Conservation (phyloP, 108 stramenopile genomes). For the Nitzschia sp. region DNA sequence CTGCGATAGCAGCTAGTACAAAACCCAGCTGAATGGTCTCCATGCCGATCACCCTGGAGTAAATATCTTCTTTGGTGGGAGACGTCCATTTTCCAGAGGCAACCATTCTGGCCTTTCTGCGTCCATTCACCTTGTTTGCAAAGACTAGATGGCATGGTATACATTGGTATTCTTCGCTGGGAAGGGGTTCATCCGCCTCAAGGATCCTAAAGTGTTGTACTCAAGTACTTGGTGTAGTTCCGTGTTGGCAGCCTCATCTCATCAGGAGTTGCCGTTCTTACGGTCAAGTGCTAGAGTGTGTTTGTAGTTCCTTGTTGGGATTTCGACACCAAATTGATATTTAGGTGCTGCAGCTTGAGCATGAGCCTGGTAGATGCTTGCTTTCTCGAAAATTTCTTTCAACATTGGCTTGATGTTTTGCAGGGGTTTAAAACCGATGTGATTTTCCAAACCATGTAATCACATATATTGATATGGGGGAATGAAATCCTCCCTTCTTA, state of each 20-base stretch:
- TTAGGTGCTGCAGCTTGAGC: neutral
- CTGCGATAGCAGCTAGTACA: conserved; percentile 36
- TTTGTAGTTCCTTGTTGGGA: conserved; percentile 21
- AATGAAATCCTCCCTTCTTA: neutral
- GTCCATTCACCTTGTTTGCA: conserved; percentile 29
- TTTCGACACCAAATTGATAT: conserved; percentile 37
- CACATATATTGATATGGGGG: neutral
- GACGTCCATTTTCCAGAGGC: conserved; percentile 22
- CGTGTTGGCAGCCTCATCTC: conserved; percentile 23
- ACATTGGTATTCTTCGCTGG: conserved; percentile 11
- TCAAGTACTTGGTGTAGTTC: conserved; percentile 22
- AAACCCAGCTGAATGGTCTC: conserved; percentile 41
- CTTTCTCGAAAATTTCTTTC: neutral
- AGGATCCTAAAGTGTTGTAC: conserved; percentile 10
- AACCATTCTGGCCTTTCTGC: conserved; percentile 24
- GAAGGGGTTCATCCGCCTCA: neutral
- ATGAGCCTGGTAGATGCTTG: no score
- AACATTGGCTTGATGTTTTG: neutral
- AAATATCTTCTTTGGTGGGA: conserved; percentile 17
- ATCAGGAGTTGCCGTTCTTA: conserved; percentile 27
- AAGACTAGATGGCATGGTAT: conserved; percentile 26
- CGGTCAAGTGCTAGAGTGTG: conserved; percentile 25
- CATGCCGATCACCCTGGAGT: conserved; percentile 24
- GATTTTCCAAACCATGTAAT: neutral
- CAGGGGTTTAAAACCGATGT: neutral